These are phyloP conservation scores for Catunica adiposa DNA, from an alignment of 2,329 filamentous ascomycete species.

Conservation along the genomic window DNA sequence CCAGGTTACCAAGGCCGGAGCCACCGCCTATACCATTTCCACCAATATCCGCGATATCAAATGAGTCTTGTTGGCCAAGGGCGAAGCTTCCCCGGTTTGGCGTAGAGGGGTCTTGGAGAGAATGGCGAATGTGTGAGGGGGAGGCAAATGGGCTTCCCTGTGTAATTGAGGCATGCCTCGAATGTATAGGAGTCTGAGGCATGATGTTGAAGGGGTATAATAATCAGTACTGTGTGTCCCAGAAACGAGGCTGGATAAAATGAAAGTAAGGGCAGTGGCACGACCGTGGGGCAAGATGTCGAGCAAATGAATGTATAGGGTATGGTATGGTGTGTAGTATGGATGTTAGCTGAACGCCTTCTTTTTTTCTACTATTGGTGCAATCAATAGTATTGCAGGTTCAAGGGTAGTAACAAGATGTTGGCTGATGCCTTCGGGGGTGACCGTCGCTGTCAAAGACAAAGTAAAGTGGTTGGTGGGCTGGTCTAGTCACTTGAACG, in stretches of 20 bases:
- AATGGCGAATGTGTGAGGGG: conserved; percentile 21
- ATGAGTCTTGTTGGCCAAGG: conserved; percentile 26
- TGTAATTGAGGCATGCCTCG: conserved; percentile 38
- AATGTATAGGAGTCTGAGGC: conserved; percentile 42
- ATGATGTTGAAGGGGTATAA: conserved; percentile 18
- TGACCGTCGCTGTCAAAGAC: neutral
- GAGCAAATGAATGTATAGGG: neutral
- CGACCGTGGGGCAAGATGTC: neutral
- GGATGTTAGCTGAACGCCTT: neutral
- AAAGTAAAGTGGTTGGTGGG: neutral
- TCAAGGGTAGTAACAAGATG: neutral
- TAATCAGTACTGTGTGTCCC: no score
- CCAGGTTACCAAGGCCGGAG: conserved; percentile 57
- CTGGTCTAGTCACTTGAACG: neutral
- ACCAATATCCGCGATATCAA: conserved; percentile 31
- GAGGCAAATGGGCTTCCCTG: conserved; percentile 21
- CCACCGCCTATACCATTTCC: conserved; percentile 23
- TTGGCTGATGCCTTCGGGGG: neutral
- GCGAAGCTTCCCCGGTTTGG: conserved; percentile 33
- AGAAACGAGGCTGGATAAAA: neutral
- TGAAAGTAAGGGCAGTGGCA: neutral
- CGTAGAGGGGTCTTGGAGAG: conserved; percentile 34
- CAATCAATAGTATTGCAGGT: neutral
- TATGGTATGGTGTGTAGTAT: neutral
- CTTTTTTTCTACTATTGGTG: neutral